These are phyloP conservation scores for Aspergillus olivimuriae DNA, from an alignment of 495 filamentous ascomycete species.

Conservation along the genomic window DNA sequence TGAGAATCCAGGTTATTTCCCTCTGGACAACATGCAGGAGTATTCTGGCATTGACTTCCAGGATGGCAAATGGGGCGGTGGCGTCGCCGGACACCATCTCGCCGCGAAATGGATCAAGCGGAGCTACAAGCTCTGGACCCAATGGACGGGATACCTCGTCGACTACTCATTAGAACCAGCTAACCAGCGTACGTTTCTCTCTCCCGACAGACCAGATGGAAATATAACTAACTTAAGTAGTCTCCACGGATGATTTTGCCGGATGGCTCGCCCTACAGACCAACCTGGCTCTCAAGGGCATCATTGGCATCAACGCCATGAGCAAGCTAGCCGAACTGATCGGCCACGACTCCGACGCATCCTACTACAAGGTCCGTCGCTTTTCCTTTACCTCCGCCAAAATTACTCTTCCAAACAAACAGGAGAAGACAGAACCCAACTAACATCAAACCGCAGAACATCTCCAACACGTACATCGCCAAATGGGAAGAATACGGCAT, in stretches of 20 bases:
- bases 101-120: slow-evolving; percentile 53
- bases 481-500: slow-evolving; percentile 81
- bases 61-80: slow-evolving; percentile 49
- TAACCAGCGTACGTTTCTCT: slow-evolving; percentile 59
- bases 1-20: slow-evolving; percentile 28
- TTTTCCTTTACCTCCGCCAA: too few relatives aligned
- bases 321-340: slow-evolving; percentile 68
- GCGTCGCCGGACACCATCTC: slow-evolving; percentile 36
- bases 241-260: slow-evolving; percentile 94
- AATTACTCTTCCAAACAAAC: too few relatives aligned
- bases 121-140: slow-evolving; percentile 78
- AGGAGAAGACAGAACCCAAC: too few relatives aligned
- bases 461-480: slow-evolving; percentile 69
- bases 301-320: slow-evolving; percentile 94
- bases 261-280: slow-evolving; percentile 90
- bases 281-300: slow-evolving; percentile 88
- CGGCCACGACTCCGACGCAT: slow-evolving; percentile 58
- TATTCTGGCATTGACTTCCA: slow-evolving; percentile 40
- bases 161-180: slow-evolving; percentile 79
- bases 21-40: slow-evolving; percentile 35
- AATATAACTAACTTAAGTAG: slow-evolving; percentile 10
- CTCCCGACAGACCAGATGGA: background rate
- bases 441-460: slow-evolving; percentile 31
- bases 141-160: slow-evolving; percentile 89
- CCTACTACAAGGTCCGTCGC: slow-evolving; percentile 55